Conservation (phyloP, 192 early-diverging fungal species). For the Umbelopsis vinacea region DNA sequence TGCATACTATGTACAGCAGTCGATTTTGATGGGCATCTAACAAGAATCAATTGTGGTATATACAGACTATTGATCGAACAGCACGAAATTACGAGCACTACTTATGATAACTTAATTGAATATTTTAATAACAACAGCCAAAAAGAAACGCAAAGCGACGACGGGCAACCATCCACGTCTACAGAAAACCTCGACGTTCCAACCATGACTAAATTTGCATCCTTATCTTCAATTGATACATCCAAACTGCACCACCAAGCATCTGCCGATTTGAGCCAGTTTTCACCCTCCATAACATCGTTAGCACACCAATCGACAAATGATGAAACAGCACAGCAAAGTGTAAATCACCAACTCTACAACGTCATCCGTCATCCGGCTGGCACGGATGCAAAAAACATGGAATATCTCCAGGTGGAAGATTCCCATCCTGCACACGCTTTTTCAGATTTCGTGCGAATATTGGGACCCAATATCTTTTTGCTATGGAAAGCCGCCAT, state of each 20-base stretch:
- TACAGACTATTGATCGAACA: not conserved
- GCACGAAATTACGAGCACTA: conserved; percentile 13
- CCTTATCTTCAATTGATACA: conserved; percentile 1
- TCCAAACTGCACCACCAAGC: conserved; percentile 5
- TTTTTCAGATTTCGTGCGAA: conserved; percentile 48
- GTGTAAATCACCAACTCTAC: conserved; percentile 11
- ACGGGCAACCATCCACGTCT: not conserved
- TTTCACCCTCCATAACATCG: conserved; percentile 6
- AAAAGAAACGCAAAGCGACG: not conserved
- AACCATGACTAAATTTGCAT: not conserved
- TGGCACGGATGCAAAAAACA: conserved; percentile 19
- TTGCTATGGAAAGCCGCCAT: conserved; percentile 57
- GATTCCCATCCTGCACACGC: conserved; percentile 45
- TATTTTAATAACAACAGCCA: conserved; percentile 24
- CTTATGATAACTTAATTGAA: conserved; percentile 18
- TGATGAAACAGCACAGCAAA: not conserved
- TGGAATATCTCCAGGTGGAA: conserved; percentile 11
- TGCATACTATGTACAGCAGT: not conserved
- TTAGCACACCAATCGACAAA: not conserved
- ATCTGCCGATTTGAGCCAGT: not conserved
- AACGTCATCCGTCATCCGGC: conserved; percentile 20
- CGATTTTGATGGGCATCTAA: no score
- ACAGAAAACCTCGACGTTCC: not conserved
- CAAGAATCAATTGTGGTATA: no score
- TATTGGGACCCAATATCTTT: conserved; percentile 56